Conservation (phyloP, 148 eudicot genomes). For the Vaccinium darrowii region DNA sequence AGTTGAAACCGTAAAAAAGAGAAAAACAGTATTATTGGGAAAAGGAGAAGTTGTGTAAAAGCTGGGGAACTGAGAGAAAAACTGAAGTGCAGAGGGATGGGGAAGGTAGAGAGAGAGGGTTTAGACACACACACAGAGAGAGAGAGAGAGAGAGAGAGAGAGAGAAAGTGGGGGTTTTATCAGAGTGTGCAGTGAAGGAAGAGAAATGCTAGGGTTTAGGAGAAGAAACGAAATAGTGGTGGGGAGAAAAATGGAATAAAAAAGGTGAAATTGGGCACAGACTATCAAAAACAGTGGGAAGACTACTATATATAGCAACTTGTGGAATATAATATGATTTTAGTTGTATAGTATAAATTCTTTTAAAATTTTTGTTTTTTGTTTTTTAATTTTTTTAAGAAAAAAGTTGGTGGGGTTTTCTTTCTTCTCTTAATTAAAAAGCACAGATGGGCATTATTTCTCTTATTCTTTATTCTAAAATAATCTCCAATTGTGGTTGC, state of each 20-base stretch:
- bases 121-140: conserved; percentile 22
- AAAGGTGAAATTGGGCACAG: conserved; percentile 44
- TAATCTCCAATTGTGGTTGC: conserved; percentile 16
- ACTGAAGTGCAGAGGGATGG: conserved; percentile 53
- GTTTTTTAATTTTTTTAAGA: conserved; percentile 7
- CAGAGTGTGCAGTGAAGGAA: conserved; percentile 22
- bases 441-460: neutral
- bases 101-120: conserved; percentile 40
- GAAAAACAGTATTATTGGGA: conserved; percentile 18
- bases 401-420: conserved; percentile 42
- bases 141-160: conserved; percentile 10
- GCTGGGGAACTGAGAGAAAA: conserved; percentile 24
- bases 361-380: conserved; percentile 7
- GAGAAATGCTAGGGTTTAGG: conserved; percentile 25
- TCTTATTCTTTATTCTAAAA: neutral
- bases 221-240: neutral
- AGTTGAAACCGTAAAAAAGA: conserved; percentile 5
- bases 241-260: conserved; percentile 16
- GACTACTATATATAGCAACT: conserved; percentile 44
- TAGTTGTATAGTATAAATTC: conserved; percentile 12
- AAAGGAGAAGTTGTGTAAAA: conserved; percentile 22
- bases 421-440: conserved; percentile 23
- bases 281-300: conserved; percentile 29
- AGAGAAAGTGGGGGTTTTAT: conserved; percentile 40
- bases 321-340: conserved; percentile 30